Percentiles rank a stretch among this genome's conserved stretches.
These are phyloP conservation scores for Volvariella volvacea DNA, from an alignment of 1,284 basidiomycete species.

Conservation along the genomic window DNA sequence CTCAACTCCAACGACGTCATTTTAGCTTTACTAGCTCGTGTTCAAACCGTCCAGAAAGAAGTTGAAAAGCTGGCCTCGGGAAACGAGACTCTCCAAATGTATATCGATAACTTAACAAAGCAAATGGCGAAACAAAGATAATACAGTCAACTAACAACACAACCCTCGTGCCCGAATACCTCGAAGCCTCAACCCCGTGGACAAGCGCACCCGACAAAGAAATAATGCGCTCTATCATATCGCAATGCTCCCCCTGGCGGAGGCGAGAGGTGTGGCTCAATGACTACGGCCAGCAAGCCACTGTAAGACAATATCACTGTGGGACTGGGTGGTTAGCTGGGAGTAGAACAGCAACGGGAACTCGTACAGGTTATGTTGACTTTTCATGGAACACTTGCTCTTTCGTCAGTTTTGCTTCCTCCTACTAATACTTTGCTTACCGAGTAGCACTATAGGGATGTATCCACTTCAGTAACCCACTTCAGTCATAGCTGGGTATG, in stretches of 20 bases:
- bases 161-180: too few species aligned
- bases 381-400: slow-evolving; percentile 87
- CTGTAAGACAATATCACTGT: slow-evolving; percentile 66
- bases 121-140: slow-evolving; percentile 73
- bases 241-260: too few species aligned
- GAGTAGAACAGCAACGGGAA: background rate
- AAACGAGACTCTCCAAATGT: slow-evolving; percentile 80
- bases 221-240: too few species aligned
- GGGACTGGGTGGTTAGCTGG: background rate
- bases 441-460: slow-evolving; percentile 62
- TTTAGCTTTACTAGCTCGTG: slow-evolving; percentile 62
- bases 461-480: background rate
- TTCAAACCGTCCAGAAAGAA: slow-evolving; percentile 64
- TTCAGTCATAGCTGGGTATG: slow-evolving; percentile 4
- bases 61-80: slow-evolving; percentile 71
- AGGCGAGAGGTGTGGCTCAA: slow-evolving; percentile 19
- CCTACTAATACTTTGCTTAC: slow-evolving; percentile 33
- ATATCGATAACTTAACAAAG: slow-evolving; percentile 81
- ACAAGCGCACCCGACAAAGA: too few species aligned
- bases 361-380: slow-evolving; percentile 82
- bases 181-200: too few species aligned
- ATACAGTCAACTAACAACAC: background rate
- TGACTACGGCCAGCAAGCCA: slow-evolving; percentile 66
- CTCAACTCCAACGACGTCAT: slow-evolving; percentile 3
- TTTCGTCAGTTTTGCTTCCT: slow-evolving; percentile 8